Base-by-base conservation (phyloP, 495 filamentous ascomycete species). In the Penicillium taxi region DNA sequence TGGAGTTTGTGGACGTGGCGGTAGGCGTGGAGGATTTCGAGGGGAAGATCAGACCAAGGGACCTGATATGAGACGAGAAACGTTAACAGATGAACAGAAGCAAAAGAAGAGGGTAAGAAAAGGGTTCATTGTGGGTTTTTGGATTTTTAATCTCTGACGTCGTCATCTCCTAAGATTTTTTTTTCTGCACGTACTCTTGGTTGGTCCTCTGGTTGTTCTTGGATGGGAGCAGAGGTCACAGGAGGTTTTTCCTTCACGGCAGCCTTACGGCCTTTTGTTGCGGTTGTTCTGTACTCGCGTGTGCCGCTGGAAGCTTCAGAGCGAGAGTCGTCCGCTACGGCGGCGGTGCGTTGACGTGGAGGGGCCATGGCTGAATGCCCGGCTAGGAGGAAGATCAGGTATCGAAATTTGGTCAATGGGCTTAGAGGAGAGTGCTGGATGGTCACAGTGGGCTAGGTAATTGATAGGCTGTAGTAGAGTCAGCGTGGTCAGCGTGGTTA, bases 1-100 rank as follows among this genome's bases (percentile, higher is more conserved):
- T 74, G 67, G 45, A 94, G 70, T 45, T 77, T 76, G 66, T 90
- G 82, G 41, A 79, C 73, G 51, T 83, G 76, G 41, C 84, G 80
- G 67, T 94, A 94, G 53, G 75, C 73, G 59, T 90, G 81, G 40
- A 94, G 76, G 47, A 86, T 69, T 13, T 75, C 67, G 45, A 76
- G 65, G 12, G 84, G 77, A 49, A 87, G 80, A 18, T 80, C 73
- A 22, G 74, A 67, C 86, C 86, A 93, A 45, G 78, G 70, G 37
- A 93, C 73, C 86, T 93, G 48, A 6, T 19, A 5, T 26, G 15
- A 8, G 6, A 2, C 29, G 32, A 34, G 17, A 22, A 22, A n/a
- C n/a, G n/a, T n/a, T n/a, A n/a, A n/a, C n/a, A n/a, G n/a, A n/a
- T n/a, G n/a, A n/a, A n/a, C n/a, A n/a, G n/a, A n/a, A n/a, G n/a